Percentiles rank a stretch among this genome's conserved stretches.
These are phyloP conservation scores for Plasmopara muralis DNA, from an alignment of 352 stramenopile species.

Conservation along the genomic window DNA sequence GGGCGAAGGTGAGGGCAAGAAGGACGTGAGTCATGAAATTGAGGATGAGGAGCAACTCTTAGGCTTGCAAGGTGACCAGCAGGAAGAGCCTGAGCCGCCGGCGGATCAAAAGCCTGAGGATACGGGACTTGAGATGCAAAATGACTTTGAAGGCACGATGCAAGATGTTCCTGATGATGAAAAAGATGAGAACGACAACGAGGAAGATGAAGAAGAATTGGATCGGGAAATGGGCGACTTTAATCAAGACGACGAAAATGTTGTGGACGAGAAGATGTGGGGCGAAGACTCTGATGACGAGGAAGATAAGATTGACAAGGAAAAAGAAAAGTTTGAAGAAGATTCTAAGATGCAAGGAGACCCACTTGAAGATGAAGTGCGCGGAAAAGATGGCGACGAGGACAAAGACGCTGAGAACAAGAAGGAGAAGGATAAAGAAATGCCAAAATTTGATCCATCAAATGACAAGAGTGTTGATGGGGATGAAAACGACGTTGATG, in stretches of 20 bases:
- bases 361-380: constrained; percentile 83
- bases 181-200: constrained; percentile 77
- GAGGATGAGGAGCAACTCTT: constrained; percentile 99
- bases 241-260: constrained; percentile 94
- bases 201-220: constrained; percentile 92
- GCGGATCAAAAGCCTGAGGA: constrained; percentile 91
- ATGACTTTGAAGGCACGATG: constrained; percentile 99
- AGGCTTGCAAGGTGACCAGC: constrained; percentile 92
- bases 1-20: constrained; percentile 98
- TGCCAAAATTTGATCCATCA: constrained; percentile 43
- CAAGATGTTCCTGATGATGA: constrained; percentile 94
- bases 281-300: constrained; percentile 89
- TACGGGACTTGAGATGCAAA: constrained; percentile 99
- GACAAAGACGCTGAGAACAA: constrained; percentile 65
- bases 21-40: constrained; percentile 99
- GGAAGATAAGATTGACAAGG: constrained; percentile 93
- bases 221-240: constrained; percentile 99
- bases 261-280: constrained; percentile 99
- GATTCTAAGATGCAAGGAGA: constrained; percentile 76
- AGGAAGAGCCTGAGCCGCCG: constrained; percentile 68
- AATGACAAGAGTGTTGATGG: constrained; percentile 35
- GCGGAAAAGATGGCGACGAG: constrained; percentile 85
- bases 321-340: constrained; percentile 93
- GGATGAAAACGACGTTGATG: constrained; percentile 28
- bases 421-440: constrained; percentile 38